Percentiles rank a stretch among this genome's conserved stretches.
Conservation (phyloP, 345 rosid species). For the Euphorbia tirucalli region DNA sequence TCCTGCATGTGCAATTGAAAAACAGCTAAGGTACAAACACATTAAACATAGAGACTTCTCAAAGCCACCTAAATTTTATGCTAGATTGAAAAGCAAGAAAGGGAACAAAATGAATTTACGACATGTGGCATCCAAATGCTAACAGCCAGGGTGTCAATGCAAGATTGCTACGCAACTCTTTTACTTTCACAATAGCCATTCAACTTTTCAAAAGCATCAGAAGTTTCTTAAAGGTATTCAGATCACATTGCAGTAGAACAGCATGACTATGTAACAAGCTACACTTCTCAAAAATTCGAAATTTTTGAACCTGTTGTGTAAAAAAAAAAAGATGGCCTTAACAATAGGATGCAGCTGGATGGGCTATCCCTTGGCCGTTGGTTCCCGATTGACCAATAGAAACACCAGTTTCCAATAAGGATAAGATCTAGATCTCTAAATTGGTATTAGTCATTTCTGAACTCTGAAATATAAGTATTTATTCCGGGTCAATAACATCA, state of each 20-base stretch:
- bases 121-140: neutral
- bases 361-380: too few species aligned
- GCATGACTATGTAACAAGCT: neutral
- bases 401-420: too few species aligned
- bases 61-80: constrained; percentile 4
- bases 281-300: neutral
- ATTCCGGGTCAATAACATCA: neutral
- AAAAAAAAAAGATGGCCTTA: too few species aligned
- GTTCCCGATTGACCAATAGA: too few species aligned
- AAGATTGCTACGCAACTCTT: neutral
- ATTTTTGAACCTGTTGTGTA: too few species aligned
- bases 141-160: neutral
- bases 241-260: neutral
- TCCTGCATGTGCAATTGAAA: constrained; percentile 27
- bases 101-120: neutral
- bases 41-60: neutral
- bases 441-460: neutral
- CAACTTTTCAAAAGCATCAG: neutral
- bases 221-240: neutral
- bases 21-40: neutral
- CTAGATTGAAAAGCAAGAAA: constrained; percentile 2
- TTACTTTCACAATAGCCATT: neutral
- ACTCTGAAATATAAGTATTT: neutral
- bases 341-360: too few species aligned
- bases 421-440: neutral